Percentiles rank a stretch among this genome's conserved stretches.
Conservation (phyloP, 1,284 basidiomycete species). For the Ustilago trichophora region DNA sequence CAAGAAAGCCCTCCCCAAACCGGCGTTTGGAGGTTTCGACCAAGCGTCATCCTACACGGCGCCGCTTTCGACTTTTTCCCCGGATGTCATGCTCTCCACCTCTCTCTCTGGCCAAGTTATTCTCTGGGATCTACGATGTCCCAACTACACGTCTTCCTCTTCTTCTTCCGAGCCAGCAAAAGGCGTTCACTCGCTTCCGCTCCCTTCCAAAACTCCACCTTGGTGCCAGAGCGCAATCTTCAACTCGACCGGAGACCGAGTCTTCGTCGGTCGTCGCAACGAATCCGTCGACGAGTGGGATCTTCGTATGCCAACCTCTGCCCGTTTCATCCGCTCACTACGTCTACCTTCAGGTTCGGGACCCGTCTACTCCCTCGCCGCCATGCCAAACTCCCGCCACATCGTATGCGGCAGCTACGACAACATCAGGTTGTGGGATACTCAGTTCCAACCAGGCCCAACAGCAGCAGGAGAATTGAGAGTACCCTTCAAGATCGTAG, state of each 20-base stretch:
- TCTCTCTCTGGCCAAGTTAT: slow-evolving; percentile 92
- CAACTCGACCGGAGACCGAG: slow-evolving; percentile 85
- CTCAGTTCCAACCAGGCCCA: slow-evolving; percentile 70
- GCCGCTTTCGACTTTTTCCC: slow-evolving; percentile 72
- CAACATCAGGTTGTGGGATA: slow-evolving; percentile 94
- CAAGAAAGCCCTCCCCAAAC: slow-evolving; percentile 51
- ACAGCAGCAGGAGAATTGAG: slow-evolving; percentile 71
- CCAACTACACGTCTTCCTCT: slow-evolving; percentile 68
- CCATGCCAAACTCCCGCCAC: slow-evolving; percentile 88
- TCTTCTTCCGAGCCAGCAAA: slow-evolving; percentile 19
- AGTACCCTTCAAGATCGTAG: slow-evolving; percentile 85
- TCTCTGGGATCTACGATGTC: slow-evolving; percentile 85
- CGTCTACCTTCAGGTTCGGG: slow-evolving; percentile 88
- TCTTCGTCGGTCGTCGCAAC: slow-evolving; percentile 90
- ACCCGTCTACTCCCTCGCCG: slow-evolving; percentile 85
- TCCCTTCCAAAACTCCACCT: slow-evolving; percentile 89
- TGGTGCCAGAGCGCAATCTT: slow-evolving; percentile 82
- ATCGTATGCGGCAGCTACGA: slow-evolving; percentile 90
- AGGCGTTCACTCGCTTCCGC: slow-evolving; percentile 83
- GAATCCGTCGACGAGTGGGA: slow-evolving; percentile 95
- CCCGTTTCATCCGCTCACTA: slow-evolving; percentile 76
- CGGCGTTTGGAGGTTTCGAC: slow-evolving; percentile 56
- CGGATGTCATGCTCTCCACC: slow-evolving; percentile 86
- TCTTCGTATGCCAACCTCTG: slow-evolving; percentile 68
- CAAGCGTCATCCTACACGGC: slow-evolving; percentile 58